Evolutionary conservation across 2,329 filamentous ascomycete genomes (phyloP), one percentile per base, ranked within the genome.

Genomic region (Botrytis fabae): DNA sequence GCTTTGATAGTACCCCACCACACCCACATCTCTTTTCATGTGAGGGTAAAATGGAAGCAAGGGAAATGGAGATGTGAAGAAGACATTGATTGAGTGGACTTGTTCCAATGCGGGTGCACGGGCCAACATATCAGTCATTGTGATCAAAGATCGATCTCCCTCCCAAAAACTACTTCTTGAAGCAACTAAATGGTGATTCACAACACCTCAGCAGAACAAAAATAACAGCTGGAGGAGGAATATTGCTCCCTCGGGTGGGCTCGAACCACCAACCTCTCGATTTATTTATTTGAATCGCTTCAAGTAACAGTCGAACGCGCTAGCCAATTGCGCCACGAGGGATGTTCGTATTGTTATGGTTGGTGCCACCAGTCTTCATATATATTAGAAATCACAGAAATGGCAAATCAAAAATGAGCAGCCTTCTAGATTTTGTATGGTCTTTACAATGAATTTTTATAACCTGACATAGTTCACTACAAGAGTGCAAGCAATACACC

Each of bases 281-380:
- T 71, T 2, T 22, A 18, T n/a, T 0, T 35, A 20, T 16, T 14
- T 25, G 25, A 48, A 71, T n/a, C 32, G 3, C 32, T 51, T n/a
- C 12, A 28, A 25, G 16, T 57, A 71, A 71, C 70, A 71, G 70
- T 71, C 70, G 61, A 71, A 71, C 69, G 59, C 69, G 69, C 69
- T 71, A 71, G 69, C 69, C 69, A 71, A 71, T 71, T 71, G 69
- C 69, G 70, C 70, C 70, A 71, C 70, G 70, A 71, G 61, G 70
- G 70, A 71, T 57, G 12, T 57, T 69, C 22, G 20, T 25, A 1
- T 44, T 42, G 35, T 3, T 28, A 14, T 69, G 28, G 32, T 32
- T 32, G 4, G 32, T 2, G 32, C 3, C 32, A 32, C 32, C 4
- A 32, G 32, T 32, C 32, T 32, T 32, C 2, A 2, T 32, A 32